Evolutionary conservation across 345 rosid genomes (phyloP).

Genomic region (Sapria himalayana): DNA sequence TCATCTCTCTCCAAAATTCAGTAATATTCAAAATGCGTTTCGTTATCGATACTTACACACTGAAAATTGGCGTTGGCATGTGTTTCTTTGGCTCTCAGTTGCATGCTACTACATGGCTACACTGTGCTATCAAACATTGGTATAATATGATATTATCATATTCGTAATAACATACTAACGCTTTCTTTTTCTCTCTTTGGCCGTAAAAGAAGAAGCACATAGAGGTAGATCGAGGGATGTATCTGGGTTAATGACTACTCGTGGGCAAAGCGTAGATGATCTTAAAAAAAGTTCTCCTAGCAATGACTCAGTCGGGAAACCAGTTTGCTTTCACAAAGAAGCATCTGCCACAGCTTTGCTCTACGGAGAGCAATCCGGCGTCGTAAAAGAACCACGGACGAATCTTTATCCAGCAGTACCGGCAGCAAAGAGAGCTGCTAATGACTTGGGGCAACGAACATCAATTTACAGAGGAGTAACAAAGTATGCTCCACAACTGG

Average conservation of each 20-base stretch:
- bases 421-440: slow-evolving; percentile 28
- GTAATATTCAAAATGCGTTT: background rate
- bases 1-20: background rate
- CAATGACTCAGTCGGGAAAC: slow-evolving; percentile 58
- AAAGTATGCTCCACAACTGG: slow-evolving; percentile 39
- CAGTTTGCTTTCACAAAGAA: no score
- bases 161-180: no score
- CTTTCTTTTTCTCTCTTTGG: no score
- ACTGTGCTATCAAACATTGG: no score
- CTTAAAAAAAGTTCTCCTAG: slow-evolving; percentile 61
- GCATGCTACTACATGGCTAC: no score
- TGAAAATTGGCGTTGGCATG: slow-evolving; percentile 11
- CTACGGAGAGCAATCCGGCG: slow-evolving; percentile 11
- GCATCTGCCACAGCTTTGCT: no score
- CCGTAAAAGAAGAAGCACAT: no score
- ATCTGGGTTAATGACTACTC: slow-evolving; percentile 25
- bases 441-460: slow-evolving; percentile 79
- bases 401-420: slow-evolving; percentile 13
- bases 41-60: background rate
- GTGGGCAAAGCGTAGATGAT: slow-evolving; percentile 41
- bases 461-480: slow-evolving; percentile 84
- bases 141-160: no score
- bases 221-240: slow-evolving; percentile 53
- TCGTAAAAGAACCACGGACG: slow-evolving; percentile 11
- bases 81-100: slow-evolving; percentile 41